Base-by-base conservation (phyloP, 495 filamentous ascomycete genomes). In the Penicillium malachiteum region DNA sequence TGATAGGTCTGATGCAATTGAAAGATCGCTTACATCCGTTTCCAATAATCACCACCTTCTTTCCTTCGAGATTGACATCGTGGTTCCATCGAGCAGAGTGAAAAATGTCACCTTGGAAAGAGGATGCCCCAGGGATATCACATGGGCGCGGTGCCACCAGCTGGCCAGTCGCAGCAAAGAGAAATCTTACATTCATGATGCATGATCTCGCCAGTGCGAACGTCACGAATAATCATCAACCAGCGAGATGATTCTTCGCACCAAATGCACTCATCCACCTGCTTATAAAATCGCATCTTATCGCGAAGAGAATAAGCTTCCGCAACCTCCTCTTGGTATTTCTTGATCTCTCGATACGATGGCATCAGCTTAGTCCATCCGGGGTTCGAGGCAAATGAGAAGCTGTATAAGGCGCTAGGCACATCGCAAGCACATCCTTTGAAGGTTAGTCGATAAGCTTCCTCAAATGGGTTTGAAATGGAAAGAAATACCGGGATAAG, bases 31-130 rank as follows among this genome's bases (percentile, higher is more conserved):
- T 44, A 72, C 65, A 75, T 54, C 64, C 73, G 55, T 71, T 78
- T 13, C 84, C 84, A 47, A 87, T 78, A 37, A 86, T 71, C 16
- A 78, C 78, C 7, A 85, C 79, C 10, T 77, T 77, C 60, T 87
- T 87, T 45, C 75, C 76, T n/a, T 73, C 51, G 55, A 80, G 76
- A 51, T 81, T 70, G 17, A 86, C 82, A 14, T 68, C 58, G 45
- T 79, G 71, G 34, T 83, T 75, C 85, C 84, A 88, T 44, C 71
- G 68, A 2, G 84, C 83, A 0, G 80, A 84, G 55, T 88, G 84
- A 52, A 87, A 77, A 5, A 85, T 9, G 5, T 9, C 8, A 13
- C 34, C 34, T 9, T 37, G 1, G 34, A 37, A 37, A 10, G 34
- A 37, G 9, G 8, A 13, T 10, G 34, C 34, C 12, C 34, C 34